Conservation (phyloP, 805 yeast species). For the Scheffersomyces stipitis region DNA sequence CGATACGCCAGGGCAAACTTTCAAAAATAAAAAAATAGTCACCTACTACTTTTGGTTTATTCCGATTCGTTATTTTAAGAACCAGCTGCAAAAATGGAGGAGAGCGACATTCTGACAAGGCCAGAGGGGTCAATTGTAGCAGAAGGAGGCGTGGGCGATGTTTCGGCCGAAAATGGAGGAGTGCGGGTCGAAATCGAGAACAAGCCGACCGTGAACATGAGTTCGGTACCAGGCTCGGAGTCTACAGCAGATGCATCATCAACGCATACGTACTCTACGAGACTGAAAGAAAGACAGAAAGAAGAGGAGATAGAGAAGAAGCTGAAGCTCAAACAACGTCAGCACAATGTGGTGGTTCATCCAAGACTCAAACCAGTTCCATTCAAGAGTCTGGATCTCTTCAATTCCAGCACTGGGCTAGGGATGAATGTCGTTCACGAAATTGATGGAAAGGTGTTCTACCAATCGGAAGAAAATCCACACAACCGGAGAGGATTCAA, state of each 20-base stretch:
- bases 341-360: slow-evolving; percentile 31
- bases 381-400: slow-evolving; percentile 17
- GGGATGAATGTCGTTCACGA: slow-evolving; percentile 10
- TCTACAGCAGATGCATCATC: slow-evolving; percentile 3
- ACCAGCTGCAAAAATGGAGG: too few species aligned
- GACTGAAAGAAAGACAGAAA: slow-evolving; percentile 23
- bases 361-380: slow-evolving; percentile 38
- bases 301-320: slow-evolving; percentile 15
- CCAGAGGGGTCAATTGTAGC: too few species aligned
- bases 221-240: too few species aligned
- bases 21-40: too few species aligned
- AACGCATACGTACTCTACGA: slow-evolving; percentile 21
- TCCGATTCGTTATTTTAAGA: too few species aligned
- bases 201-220: slow-evolving; percentile 1
- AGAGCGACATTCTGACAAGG: too few species aligned
- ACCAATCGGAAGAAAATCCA: slow-evolving; percentile 72
- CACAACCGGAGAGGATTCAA: slow-evolving; percentile 77
- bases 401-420: slow-evolving; percentile 8
- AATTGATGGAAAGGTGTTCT: slow-evolving; percentile 28
- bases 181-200: neutral
- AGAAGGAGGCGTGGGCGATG: slow-evolving; percentile 3
- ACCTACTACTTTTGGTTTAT: too few species aligned
- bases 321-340: slow-evolving; percentile 23
- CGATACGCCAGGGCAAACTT: too few species aligned
- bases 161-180: neutral